phyloP scores from a whole-genome alignment of 352 stramenopile species.

The Pythium phragmiticola region DNA sequence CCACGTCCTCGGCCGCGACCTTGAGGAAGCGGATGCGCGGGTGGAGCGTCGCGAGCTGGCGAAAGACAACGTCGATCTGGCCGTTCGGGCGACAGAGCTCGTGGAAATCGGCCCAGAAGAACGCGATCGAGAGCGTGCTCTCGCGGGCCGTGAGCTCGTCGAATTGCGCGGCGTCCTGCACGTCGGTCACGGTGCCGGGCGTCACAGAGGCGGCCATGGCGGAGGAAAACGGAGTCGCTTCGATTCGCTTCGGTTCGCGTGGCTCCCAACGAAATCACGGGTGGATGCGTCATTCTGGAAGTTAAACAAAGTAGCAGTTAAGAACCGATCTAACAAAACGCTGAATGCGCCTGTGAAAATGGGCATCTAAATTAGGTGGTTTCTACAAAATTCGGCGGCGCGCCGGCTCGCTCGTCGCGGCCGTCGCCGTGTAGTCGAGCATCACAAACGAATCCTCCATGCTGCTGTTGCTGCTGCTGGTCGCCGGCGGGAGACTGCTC shows the following conservation, averaged over 20 bases:
- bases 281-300: constrained; percentile 5
- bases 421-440: constrained; percentile 37
- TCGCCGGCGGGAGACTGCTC: constrained; percentile 6
- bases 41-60: constrained; percentile 77
- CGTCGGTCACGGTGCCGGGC: constrained; percentile 59
- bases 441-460: constrained; percentile 79
- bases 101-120: constrained; percentile 88
- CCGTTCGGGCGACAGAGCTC: constrained; percentile 80
- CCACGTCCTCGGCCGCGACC: constrained; percentile 79
- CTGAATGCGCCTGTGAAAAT: background rate
- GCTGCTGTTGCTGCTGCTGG: constrained; percentile 22
- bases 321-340: constrained; percentile 1
- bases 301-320: constrained; percentile 13
- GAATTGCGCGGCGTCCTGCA: constrained; percentile 75
- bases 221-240: background rate
- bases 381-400: constrained; percentile 27
- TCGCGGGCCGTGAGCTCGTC: constrained; percentile 75
- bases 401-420: constrained; percentile 15
- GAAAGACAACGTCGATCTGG: constrained; percentile 83
- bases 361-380: background rate
- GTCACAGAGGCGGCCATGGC: constrained; percentile 18
- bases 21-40: constrained; percentile 86
- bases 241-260: constrained; percentile 3
- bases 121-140: constrained; percentile 72
- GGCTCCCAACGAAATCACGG: background rate